Evolutionary conservation across 2,329 filamentous ascomycete genomes (phyloP).

Genomic region (Phoma sp.): DNA sequence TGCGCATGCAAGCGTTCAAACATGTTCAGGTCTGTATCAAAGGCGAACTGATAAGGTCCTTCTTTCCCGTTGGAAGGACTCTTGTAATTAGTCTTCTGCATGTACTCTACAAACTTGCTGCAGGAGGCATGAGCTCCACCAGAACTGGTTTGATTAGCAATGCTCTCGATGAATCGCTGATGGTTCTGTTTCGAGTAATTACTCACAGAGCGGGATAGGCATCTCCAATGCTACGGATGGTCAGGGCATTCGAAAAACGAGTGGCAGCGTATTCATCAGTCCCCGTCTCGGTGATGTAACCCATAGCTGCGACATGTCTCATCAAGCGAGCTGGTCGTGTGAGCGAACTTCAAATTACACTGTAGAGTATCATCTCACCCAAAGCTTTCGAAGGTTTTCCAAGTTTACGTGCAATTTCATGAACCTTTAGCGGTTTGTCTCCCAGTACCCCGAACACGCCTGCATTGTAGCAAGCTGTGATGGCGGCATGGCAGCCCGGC

Average conservation of each 20-base stretch:
- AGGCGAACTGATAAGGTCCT: slow-evolving; percentile 5
- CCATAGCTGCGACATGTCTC: background rate
- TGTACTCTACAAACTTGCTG: background rate
- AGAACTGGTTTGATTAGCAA: too few species aligned
- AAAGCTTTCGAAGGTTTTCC: too few species aligned
- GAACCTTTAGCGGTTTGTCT: too few species aligned
- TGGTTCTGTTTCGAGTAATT: too few species aligned
- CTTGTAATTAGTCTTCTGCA: slow-evolving; percentile 2
- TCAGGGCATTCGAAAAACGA: slow-evolving; percentile 7
- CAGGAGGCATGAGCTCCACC: background rate
- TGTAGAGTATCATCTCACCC: too few species aligned
- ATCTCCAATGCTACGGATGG: slow-evolving; percentile 5
- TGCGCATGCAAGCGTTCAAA: slow-evolving; percentile 5
- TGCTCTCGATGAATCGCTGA: too few species aligned
- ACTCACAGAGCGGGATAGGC: background rate
- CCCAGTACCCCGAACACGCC: too few species aligned
- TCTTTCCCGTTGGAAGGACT: background rate
- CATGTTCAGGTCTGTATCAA: slow-evolving; percentile 1
- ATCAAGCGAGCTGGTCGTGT: too few species aligned
- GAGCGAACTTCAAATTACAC: too few species aligned
- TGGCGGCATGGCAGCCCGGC: too few species aligned
- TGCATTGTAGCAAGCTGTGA: too few species aligned
- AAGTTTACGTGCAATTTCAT: too few species aligned
- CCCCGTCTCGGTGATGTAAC: background rate
- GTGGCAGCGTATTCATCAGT: slow-evolving; percentile 9